phyloP scores from a whole-genome alignment of 768 basidiomycete species.

The Lactifluus subvellereus region DNA sequence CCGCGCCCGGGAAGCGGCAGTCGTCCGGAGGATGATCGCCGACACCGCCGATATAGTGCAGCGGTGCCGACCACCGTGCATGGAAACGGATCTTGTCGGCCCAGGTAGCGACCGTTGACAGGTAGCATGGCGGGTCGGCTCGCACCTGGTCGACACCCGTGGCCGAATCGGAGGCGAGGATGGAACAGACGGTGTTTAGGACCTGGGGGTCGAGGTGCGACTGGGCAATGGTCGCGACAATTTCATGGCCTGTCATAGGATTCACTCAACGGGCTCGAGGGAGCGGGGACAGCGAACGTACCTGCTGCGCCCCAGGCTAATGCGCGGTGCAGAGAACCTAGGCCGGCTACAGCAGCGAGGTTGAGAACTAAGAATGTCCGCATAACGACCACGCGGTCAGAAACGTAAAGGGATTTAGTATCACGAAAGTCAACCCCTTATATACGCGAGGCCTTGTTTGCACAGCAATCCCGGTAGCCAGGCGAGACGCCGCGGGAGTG shows the following conservation, averaged over 20 bases:
- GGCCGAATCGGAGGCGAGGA: constrained; percentile 47
- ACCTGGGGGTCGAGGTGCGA: constrained; percentile 78
- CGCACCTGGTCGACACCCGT: constrained; percentile 30
- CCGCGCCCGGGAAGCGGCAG: constrained; percentile 71
- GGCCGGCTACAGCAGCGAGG: not conserved
- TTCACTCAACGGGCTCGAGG: not conserved
- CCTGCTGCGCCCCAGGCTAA: constrained; percentile 18
- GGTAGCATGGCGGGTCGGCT: constrained; percentile 49
- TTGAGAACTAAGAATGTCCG: not conserved
- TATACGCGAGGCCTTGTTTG: no score
- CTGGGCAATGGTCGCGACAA: constrained; percentile 91
- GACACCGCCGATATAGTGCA: constrained; percentile 71
- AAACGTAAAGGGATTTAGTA: not conserved
- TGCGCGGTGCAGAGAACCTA: not conserved
- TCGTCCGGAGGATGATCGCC: constrained; percentile 72
- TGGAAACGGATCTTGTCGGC: constrained; percentile 62
- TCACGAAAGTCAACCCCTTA: not conserved
- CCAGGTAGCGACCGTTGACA: constrained; percentile 85
- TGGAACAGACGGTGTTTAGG: constrained; percentile 57
- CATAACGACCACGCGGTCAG: not conserved
- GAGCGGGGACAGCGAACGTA: not conserved
- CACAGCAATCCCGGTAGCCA: not conserved
- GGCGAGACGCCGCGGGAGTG: no score
- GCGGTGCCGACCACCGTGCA: constrained; percentile 57
- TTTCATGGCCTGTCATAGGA: constrained; percentile 65